These are phyloP conservation scores for Boletus eberwhitei DNA, from an alignment of 768 basidiomycete species.

Conservation along the genomic window DNA sequence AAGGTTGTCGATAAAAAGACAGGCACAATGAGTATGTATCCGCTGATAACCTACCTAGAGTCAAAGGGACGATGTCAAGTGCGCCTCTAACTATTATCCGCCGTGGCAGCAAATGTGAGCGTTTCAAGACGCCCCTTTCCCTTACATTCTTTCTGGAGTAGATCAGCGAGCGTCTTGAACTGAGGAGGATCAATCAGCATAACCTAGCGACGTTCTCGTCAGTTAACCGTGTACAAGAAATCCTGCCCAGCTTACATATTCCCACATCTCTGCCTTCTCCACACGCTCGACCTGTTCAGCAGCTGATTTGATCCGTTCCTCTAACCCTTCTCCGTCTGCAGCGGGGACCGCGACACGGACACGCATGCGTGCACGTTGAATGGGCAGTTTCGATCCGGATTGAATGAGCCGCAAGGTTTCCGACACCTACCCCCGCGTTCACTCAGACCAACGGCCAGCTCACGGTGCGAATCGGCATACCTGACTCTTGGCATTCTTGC, in stretches of 20 bases:
- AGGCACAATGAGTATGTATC: not conserved
- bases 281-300: conserved; percentile 85
- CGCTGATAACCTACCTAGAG: not conserved
- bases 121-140: conserved; percentile 87
- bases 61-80: not conserved
- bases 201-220: conserved; percentile 47
- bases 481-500: conserved; percentile 94
- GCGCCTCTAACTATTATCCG: conserved; percentile 25
- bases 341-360: conserved; percentile 75
- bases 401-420: conserved; percentile 86
- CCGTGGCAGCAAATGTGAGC: conserved; percentile 64
- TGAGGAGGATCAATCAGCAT: conserved; percentile 91
- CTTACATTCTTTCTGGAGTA: conserved; percentile 89
- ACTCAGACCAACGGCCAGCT: not conserved
- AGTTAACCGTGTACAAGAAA: conserved; percentile 2
- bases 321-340: conserved; percentile 61
- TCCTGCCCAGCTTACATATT: conserved; percentile 58
- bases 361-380: conserved; percentile 91
- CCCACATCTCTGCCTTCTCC: conserved; percentile 78
- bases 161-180: conserved; percentile 84
- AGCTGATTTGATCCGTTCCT: conserved; percentile 65
- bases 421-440: conserved; percentile 56
- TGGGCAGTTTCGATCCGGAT: conserved; percentile 79
- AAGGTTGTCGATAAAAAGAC: not conserved
- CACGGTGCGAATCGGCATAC: conserved; percentile 36